Evolutionary conservation across 805 yeast genomes (phyloP).

Genomic region (Candida michaelii): DNA sequence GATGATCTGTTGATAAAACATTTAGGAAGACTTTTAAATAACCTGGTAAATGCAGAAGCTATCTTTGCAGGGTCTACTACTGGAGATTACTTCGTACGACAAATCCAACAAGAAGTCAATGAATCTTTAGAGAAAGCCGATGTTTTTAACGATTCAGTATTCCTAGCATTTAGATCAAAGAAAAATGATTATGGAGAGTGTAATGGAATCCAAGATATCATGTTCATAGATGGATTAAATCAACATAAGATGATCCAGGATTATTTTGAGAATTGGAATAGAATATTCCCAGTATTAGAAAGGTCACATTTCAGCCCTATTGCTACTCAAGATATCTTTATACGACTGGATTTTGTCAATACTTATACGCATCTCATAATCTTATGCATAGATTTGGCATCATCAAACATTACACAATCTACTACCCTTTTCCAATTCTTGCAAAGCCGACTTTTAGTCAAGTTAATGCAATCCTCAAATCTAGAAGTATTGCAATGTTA

Average conservation of each 20-base stretch:
- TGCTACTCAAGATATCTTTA: not conserved
- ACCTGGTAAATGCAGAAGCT: constrained; percentile 1
- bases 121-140: not conserved
- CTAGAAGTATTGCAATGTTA: constrained; percentile 5
- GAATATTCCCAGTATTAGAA: constrained; percentile 1
- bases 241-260: not conserved
- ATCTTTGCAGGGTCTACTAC: constrained; percentile 8
- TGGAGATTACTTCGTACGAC: constrained; percentile 8
- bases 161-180: constrained; percentile 1
- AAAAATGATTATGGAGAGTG: constrained; percentile 1
- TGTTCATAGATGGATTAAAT: constrained; percentile 2
- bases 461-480: constrained; percentile 3
- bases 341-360: not conserved
- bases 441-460: not conserved
- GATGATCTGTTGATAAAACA: constrained; percentile 3
- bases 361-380: constrained; percentile 4
- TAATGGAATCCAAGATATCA: not conserved
- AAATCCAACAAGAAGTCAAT: constrained; percentile 6
- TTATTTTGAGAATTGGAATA: constrained; percentile 4
- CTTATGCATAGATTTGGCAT: not conserved
- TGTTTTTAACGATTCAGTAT: constrained; percentile 1
- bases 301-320: not conserved
- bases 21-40: constrained; percentile 5
- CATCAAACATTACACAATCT: not conserved
- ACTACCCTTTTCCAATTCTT: constrained; percentile 1